Evolutionary conservation across 495 filamentous ascomycete genomes (phyloP), one percentile per base, ranked within the genome.

Genomic region (Penicillium argentinense): DNA sequence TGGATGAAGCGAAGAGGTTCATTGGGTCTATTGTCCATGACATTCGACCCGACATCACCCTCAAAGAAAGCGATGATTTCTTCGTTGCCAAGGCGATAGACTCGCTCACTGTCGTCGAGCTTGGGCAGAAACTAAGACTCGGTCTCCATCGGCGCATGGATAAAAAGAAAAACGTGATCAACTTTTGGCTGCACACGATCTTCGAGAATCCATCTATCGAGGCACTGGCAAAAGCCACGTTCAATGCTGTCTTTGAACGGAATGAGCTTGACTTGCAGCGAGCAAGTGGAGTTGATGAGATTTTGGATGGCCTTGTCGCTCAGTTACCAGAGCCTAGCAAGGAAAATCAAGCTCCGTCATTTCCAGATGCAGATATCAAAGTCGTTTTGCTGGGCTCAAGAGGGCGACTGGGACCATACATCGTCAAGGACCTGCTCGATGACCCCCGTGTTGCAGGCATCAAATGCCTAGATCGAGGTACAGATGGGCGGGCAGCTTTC

Each of bases 161-260:
- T 5, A 41, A 39, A 24, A 40, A 53, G 11, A 48, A 48, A 27
- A 53, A 53, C 19, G 48, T 39, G 3, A 42, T 53, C 16, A 47
- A 48, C 39, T 53, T 53, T 14, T 53, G 51, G 51, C 24, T 53
- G 19, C 51, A 45, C 5, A 53, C 51, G 0, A 48, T 53, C 18
- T 53, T 53, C 23, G 51, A 48, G 5, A 53, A 53, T 33, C 51
- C 51, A 3, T 48, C 51, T 7, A 53, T 53, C 13, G 51, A 53
- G 1, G n/a, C 16, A n/a, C 51, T 53, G 18, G 45, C 44, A 7
- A 48, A 42, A 5, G 51, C 51, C 7, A 53, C 51, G 2, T 22
- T 53, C 9, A 34, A 53, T 22, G 39, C 45, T 16, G 33, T 40
- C 4, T 44, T 33, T 26, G 44, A 26, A 2, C 18, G 44, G 18